Evolutionary conservation across 2,329 filamentous ascomycete species (phyloP).

Genomic region (Coniochaeta prunicola): DNA sequence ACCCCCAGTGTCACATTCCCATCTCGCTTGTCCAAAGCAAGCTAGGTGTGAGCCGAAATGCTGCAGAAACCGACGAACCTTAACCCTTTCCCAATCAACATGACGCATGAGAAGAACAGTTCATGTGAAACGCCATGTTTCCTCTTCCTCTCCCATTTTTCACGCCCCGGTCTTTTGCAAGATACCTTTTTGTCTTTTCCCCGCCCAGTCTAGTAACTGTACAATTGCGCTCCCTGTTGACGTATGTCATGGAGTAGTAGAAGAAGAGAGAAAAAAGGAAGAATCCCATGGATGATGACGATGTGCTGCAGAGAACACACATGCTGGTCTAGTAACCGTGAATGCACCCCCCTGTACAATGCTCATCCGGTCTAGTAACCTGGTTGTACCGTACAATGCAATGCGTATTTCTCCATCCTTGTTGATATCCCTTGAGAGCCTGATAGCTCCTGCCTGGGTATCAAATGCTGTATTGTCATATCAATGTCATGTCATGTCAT

Average conservation of each 20-base stretch:
- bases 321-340: not conserved
- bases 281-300: not conserved
- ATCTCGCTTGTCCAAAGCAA: not conserved
- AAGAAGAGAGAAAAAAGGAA: not conserved
- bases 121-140: not conserved
- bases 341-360: not conserved
- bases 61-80: not conserved
- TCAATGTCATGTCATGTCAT: not conserved
- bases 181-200: not conserved
- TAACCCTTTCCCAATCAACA: not conserved
- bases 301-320: not conserved
- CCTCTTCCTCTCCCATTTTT: not conserved
- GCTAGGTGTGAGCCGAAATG: not conserved
- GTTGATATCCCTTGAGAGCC: not conserved
- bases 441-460: not conserved
- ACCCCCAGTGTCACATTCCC: too few relatives aligned
- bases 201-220: not conserved
- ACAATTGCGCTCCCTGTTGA: not conserved
- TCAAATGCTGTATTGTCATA: not conserved
- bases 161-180: not conserved
- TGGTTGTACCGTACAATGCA: not conserved
- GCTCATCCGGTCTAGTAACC: not conserved
- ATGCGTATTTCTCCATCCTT: not conserved
- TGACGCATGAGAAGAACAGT: not conserved
- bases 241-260: not conserved